Evolutionary conservation across 805 yeast genomes (phyloP), one percentile per base, ranked within the genome.

Genomic region (Monosporozyma unispora): DNA sequence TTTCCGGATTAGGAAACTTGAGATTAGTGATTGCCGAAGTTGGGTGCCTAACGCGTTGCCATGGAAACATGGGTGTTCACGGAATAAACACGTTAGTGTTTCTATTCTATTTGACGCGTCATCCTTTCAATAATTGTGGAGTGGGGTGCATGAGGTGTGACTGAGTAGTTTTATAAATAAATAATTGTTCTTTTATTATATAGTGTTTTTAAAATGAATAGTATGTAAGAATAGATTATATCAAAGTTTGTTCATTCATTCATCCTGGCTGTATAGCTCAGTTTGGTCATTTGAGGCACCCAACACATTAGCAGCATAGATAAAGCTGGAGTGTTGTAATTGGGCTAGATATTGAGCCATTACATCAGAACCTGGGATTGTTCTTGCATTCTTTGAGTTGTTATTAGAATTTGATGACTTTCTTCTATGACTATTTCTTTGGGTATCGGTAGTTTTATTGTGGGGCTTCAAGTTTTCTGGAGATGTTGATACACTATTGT

Each of bases 281-380:
- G 46, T 41, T 14, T 62, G 66, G 12, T 69, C 74, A 35, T 71
- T 75, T 45, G 77, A 67, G 27, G 74, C 77, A 49, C 77, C 81
- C 54, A 80, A 64, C 31, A 80, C 80, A 56, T 70, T 70, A 2
- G 74, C 73, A 57, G 82, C 69, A 61, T 79, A 81, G 51, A 78
- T 62, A 58, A 77, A 64, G 44, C 74, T 74, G 10, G 83, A 82
- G 52, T 80, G 83, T 56, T 81, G 86, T 5, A 82, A 70, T 61
- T 80, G 84, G n/a, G 87, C 85, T 56, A 84, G 70, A 60, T 83
- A 84, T 59, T 83, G 88, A 0, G 87, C 83, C 87, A 84, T 82
- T 11, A 84, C 87, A 56, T 81, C 84, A 0, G 86, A 80, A 2
- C 89, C 88, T 6, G 82, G 73, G 10, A 71, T 65, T 7, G 66